Evolutionary conservation across 805 yeast species (phyloP).

Genomic region (Candida pseudoglaebosa): DNA sequence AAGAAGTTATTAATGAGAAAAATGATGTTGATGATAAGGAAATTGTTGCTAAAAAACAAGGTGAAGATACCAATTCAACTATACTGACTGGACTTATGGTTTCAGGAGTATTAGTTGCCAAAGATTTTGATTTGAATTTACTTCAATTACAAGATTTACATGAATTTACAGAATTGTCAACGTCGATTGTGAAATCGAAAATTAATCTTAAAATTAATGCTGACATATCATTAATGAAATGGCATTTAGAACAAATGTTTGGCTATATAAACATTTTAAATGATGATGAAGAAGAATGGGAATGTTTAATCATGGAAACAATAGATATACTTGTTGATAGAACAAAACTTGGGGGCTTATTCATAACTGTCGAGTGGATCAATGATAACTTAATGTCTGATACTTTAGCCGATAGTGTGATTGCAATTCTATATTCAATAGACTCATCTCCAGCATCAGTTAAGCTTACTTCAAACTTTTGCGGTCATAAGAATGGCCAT

Average conservation of each 20-base stretch:
- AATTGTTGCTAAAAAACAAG: conserved; percentile 8
- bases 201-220: conserved; percentile 79
- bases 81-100: conserved; percentile 35
- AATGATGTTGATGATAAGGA: conserved; percentile 6
- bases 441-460: conserved; percentile 96
- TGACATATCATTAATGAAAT: conserved; percentile 70
- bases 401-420: conserved; percentile 88
- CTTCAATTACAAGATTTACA: conserved; percentile 83
- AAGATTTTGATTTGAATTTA: conserved; percentile 81
- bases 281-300: conserved; percentile 49
- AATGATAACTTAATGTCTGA: conserved; percentile 81
- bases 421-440: conserved; percentile 85
- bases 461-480: conserved; percentile 66
- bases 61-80: conserved; percentile 4
- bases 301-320: conserved; percentile 43
- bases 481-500: conserved; percentile 38
- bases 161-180: conserved; percentile 81
- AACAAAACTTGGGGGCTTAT: conserved; percentile 22
- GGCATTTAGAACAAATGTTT: conserved; percentile 96
- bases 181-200: conserved; percentile 78
- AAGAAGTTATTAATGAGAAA: conserved; percentile 9
- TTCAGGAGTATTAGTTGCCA: conserved; percentile 85
- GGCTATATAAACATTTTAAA: conserved; percentile 67
- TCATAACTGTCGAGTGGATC: conserved; percentile 81
- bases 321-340: conserved; percentile 43